Base-by-base conservation (phyloP, 2,329 filamentous ascomycete genomes). In the Madurella mycetomatis region DNA sequence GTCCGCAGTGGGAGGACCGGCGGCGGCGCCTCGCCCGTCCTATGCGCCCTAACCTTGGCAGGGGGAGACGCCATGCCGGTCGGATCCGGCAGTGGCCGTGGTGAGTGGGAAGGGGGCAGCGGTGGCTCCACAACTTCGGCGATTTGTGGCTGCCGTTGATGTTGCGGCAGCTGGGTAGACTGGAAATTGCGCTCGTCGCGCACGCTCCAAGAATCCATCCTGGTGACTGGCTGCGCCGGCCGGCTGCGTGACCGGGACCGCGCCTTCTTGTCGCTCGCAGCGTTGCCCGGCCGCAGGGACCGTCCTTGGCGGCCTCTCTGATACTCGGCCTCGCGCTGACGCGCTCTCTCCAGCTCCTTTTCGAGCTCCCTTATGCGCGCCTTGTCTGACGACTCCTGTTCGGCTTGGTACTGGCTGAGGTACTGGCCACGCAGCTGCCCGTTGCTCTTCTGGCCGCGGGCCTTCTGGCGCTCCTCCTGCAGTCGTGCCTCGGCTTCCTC, bases 391-490 rank as follows among this genome's bases (percentile, higher is more conserved):
- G 70, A 65, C 57, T 76, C 69, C 66, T 88, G 84, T 61, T 90
- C 85, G 17, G 86, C 84, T 68, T 90, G 87, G 67, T 96, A 95
- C 67, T 96, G 88, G 66, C 88, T 92, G 48, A 95, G 79, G 63
- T 86, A 92, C 66, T 96, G 91, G 2, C 91, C 91, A 56, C 85
- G 86, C 18, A 96, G 76, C 58, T 85, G 82, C 39, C 79, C 77
- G 63, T 91, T 85, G 64, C 82, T 86, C 58, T 74, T 75, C 15
- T 46, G 50, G 19, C 76, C 77, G 57, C 82, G 79, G 53, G 82
- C 77, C 55, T 81, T 77, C 63, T 78, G 77, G 46, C 87, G 81
- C 65, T 92, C 87, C 55, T 85, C 77, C 47, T 82, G 81, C 32
- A 91, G 69, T 41, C 79, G 80, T 11, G 82, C 80, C 64, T 91